A percentile compares a stretch with the other conserved stretches of the same genome.
Evolutionary conservation across 768 basidiomycete species (phyloP).

Genomic region (Xerocomellus dryophilus): DNA sequence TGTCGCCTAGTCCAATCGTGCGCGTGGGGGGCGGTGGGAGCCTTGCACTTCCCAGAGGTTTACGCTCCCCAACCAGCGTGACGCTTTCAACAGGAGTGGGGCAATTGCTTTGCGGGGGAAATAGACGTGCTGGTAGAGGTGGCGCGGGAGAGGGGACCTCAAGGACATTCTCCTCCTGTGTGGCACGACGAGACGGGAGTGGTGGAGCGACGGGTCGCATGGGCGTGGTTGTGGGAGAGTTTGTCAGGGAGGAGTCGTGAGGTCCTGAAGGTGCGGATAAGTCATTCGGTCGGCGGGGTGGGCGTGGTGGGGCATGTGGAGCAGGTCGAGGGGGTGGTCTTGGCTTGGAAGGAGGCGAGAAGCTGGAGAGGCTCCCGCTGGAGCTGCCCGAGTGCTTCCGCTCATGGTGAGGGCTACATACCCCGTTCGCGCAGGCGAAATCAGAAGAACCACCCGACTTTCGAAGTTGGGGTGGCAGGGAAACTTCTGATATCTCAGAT

Average conservation of each 20-base stretch:
- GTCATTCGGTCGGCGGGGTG: conserved; percentile 17
- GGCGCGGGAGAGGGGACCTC: conserved; percentile 16
- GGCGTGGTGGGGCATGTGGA: conserved; percentile 18
- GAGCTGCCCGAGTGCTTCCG: conserved; percentile 24
- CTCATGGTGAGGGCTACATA: background rate
- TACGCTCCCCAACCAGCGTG: conserved; percentile 25
- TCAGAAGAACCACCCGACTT: conserved; percentile 9
- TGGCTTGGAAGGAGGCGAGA: conserved; percentile 13
- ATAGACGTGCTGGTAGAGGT: conserved; percentile 39
- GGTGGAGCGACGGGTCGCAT: conserved; percentile 32
- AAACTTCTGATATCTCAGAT: conserved; percentile 23
- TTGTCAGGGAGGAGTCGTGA: background rate
- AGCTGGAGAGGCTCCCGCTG: conserved; percentile 14
- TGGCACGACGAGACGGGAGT: conserved; percentile 38
- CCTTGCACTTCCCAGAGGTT: conserved; percentile 29
- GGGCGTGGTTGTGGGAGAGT: conserved; percentile 6
- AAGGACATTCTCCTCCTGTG: conserved; percentile 7
- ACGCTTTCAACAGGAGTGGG: conserved; percentile 17
- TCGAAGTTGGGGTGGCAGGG: conserved; percentile 7
- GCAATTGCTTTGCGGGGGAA: background rate
- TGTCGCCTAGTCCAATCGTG: conserved; percentile 65
- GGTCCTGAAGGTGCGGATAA: background rate
- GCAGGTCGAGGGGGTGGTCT: conserved; percentile 24
- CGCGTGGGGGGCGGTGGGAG: conserved; percentile 76
- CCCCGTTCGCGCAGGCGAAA: background rate